Evolutionary conservation across 1,284 basidiomycete species (phyloP), one percentile per base, ranked within the genome.

Genomic region (Tylopilus orsonianus): DNA sequence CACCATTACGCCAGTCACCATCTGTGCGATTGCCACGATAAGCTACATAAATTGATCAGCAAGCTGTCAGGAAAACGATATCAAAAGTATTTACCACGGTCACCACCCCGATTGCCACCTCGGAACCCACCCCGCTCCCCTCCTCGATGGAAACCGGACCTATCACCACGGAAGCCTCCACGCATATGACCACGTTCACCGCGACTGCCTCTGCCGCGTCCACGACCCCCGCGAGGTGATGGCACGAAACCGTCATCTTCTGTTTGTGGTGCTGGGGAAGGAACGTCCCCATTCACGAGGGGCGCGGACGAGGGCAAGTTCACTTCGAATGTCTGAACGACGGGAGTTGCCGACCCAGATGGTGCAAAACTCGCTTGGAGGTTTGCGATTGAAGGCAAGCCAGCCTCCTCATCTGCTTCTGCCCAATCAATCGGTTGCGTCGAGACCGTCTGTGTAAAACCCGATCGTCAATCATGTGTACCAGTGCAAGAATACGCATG

Each of bases 241-340:
- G 72, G 73, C 5, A 68, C 79, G 64, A 89, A 88, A 0, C 85
- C 85, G 36, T 87, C 85, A 0, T 82, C 80, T 27, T 80, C 83
- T 8, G 65, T 61, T 13, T 56, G 59, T 20, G 61, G 52, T 20
- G 61, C 55, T 12, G 64, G 48, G 8, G 59, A 59, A 12, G 47
- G 62, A 52, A 23, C 55, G 55, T 56, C 67, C 48, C 67, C 64
- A 22, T 64, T 66, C 27, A 61, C 14, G 22, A 50, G 55, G 13
- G 65, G 60, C 23, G 58, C 62, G 33, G 58, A 54, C 18, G 63
- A 52, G 23, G 67, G 61, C 16, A 67, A 56, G 33, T 67, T 65
- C 42, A 65, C 73, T 55, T 74, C 73, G 5, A 71, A 70, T 10
- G 64, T 43, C 52, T 72, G 72, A 20, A 67, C 51, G 30, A 69